Conservation (phyloP, 495 filamentous ascomycete species). For the Aspergillus affinis region DNA sequence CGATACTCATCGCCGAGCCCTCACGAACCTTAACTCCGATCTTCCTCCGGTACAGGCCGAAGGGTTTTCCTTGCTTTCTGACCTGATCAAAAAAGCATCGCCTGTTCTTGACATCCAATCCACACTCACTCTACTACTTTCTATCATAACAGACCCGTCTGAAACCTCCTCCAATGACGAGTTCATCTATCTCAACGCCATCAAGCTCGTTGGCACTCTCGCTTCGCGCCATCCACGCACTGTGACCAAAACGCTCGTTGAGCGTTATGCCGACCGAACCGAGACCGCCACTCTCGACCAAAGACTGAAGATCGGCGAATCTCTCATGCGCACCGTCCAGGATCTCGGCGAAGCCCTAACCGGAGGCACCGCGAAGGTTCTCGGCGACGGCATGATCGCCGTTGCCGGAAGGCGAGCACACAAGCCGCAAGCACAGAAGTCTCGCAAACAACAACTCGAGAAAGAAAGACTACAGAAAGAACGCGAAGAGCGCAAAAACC, state of each 20-base stretch:
- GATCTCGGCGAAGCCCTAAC: constrained; percentile 61
- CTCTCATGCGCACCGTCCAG: constrained; percentile 66
- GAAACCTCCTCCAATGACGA: constrained; percentile 54
- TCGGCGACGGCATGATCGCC: constrained; percentile 62
- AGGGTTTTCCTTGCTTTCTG: constrained; percentile 68
- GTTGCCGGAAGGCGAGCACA: constrained; percentile 63
- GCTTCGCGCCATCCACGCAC: constrained; percentile 64
- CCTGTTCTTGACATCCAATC: constrained; percentile 70
- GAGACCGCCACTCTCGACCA: constrained; percentile 62
- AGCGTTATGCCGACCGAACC: constrained; percentile 63
- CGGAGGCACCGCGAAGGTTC: constrained; percentile 53
- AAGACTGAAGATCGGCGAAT: constrained; percentile 71
- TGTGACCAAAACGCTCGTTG: constrained; percentile 63
- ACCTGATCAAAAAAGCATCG: constrained; percentile 59
- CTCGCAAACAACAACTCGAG: constrained; percentile 46
- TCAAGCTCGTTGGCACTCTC: constrained; percentile 67
- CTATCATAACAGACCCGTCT: constrained; percentile 58
- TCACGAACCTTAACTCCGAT: constrained; percentile 72
- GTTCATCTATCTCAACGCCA: constrained; percentile 70
- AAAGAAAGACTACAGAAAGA: constrained; percentile 46
- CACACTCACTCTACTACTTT: constrained; percentile 64
- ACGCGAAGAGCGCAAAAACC: constrained; percentile 41
- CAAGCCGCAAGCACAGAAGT: constrained; percentile 55
- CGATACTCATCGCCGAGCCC: constrained; percentile 67
- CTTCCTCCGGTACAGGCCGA: constrained; percentile 76